phyloP scores from a whole-genome alignment of 495 filamentous ascomycete species.

The Penicillium manginii region DNA sequence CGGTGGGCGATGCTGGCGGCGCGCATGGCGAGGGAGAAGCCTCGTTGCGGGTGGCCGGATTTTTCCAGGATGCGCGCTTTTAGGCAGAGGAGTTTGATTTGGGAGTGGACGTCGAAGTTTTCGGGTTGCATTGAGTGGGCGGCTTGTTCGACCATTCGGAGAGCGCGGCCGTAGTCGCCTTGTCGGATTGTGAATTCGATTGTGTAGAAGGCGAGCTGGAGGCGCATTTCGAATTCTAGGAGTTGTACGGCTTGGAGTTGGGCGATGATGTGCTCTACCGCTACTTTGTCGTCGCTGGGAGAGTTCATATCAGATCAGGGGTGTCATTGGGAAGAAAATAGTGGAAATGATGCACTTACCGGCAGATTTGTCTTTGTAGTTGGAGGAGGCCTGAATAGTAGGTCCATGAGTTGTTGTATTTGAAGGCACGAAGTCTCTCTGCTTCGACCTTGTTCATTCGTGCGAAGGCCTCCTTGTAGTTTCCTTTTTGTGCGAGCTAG shows the following conservation, averaged over 20 bases:
- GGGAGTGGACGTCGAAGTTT: constrained; percentile 73
- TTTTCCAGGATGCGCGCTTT: constrained; percentile 77
- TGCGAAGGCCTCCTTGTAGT: constrained; percentile 70
- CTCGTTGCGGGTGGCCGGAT: constrained; percentile 74
- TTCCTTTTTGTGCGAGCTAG: constrained; percentile 64
- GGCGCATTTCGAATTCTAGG: constrained; percentile 69
- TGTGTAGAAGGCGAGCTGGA: constrained; percentile 69
- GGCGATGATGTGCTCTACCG: constrained; percentile 66
- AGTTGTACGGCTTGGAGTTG: constrained; percentile 60
- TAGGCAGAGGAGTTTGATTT: constrained; percentile 72
- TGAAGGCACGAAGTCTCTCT: constrained; percentile 72
- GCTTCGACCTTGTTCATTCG: constrained; percentile 68
- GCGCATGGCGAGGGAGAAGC: constrained; percentile 79
- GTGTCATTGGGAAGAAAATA: neutral
- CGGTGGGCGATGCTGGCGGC: constrained; percentile 78
- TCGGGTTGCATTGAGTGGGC: constrained; percentile 67
- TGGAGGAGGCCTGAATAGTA: constrained; percentile 74
- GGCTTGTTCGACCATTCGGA: constrained; percentile 68
- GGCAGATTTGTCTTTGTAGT: constrained; percentile 69
- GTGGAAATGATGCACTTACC: constrained; percentile 37
- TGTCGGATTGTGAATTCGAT: constrained; percentile 72
- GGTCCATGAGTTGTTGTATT: constrained; percentile 78
- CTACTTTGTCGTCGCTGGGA: constrained; percentile 64
- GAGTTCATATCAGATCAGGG: neutral
- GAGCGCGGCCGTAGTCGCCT: constrained; percentile 63